Evolutionary conservation across 768 basidiomycete species (phyloP), one percentile per base, ranked within the genome.

Genomic region (Mycena vitilis): DNA sequence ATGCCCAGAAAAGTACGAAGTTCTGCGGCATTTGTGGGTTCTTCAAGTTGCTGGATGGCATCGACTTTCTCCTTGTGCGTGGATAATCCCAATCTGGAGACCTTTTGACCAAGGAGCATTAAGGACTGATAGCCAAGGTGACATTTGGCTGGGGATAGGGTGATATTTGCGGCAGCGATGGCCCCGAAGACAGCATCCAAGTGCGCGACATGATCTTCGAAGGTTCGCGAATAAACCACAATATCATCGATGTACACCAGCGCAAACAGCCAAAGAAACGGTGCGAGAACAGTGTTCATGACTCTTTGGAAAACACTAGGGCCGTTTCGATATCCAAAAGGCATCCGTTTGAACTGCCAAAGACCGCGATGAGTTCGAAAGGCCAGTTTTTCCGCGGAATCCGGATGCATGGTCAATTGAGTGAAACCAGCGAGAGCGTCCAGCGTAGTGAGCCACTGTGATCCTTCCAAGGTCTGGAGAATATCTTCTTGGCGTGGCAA

Each of bases 221-320:
- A 75, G 0, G 63, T 66, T 18, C 56, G 45, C 0, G 78, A 80
- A 56, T 75, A 83, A 0, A 83, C 72, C 0, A 84, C 75, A 1
- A 84, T 83, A 47, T 85, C 78, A 40, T 85, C 80, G 11, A 84
- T 81, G 56, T 84, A 85, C 0, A 84, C 82, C 13, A 81, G 52
- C 0, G 79, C 62, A 51, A 83, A 82, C 0, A 81, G 60, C 81
- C 82, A 82, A 2, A 84, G 70, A 51, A 69, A 82, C 0, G 78
- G 80, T 0, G 79, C 71, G 0, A 83, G 70, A 0, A 82, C 70
- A 2, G 59, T 63, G 48, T 83, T 81, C 82, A 85, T 84, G 5
- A 82, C 69, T 18, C 79, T 49, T 58, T 84, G 84, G 58, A 84
- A 84, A 0, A 82, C 74, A 0, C 77, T 71, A 0, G 83, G 84